phyloP scores from a whole-genome alignment of 1,139 yeast genomes.

The Lodderomyces theae region DNA sequence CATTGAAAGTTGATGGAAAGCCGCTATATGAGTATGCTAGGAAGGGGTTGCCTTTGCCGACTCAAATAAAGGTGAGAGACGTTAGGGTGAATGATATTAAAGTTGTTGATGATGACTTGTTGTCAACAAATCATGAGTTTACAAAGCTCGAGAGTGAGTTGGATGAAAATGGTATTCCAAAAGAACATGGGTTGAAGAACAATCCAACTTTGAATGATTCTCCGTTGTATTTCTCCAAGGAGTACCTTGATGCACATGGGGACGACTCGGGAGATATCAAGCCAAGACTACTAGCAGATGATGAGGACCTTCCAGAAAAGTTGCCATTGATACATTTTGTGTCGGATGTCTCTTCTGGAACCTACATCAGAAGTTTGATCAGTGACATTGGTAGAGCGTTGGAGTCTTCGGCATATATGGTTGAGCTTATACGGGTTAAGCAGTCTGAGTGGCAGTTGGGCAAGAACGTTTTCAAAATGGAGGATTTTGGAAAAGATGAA shows the following conservation, averaged over 20 bases:
- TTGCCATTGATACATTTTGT: slow-evolving; percentile 69
- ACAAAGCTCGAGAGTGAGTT: slow-evolving; percentile 47
- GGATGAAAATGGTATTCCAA: slow-evolving; percentile 51
- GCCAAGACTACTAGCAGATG: slow-evolving; percentile 25
- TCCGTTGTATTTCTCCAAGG: slow-evolving; percentile 55
- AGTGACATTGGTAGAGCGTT: slow-evolving; percentile 86
- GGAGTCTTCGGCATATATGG: slow-evolving; percentile 87
- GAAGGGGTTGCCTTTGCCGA: slow-evolving; percentile 80
- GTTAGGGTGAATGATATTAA: slow-evolving; percentile 59
- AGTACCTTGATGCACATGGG: slow-evolving; percentile 44
- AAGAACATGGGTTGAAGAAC: slow-evolving; percentile 43
- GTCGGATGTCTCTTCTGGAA: slow-evolving; percentile 88
- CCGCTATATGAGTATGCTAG: slow-evolving; percentile 94
- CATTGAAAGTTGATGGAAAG: slow-evolving; percentile 90
- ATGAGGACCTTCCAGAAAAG: slow-evolving; percentile 27
- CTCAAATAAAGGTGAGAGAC: slow-evolving; percentile 71
- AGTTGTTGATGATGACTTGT: slow-evolving; percentile 50
- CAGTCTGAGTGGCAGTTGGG: slow-evolving; percentile 85
- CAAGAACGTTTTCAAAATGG: slow-evolving; percentile 64
- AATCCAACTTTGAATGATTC: slow-evolving; percentile 67
- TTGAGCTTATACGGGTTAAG: slow-evolving; percentile 63
- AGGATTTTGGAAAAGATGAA: slow-evolving; percentile 60
- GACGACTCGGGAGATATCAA: slow-evolving; percentile 27
- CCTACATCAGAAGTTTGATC: slow-evolving; percentile 85
- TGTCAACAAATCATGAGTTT: slow-evolving; percentile 57